These are phyloP conservation scores for Neodidymelliopsis sp. DNA, from an alignment of 2,329 filamentous ascomycete genomes.

Conservation along the genomic window DNA sequence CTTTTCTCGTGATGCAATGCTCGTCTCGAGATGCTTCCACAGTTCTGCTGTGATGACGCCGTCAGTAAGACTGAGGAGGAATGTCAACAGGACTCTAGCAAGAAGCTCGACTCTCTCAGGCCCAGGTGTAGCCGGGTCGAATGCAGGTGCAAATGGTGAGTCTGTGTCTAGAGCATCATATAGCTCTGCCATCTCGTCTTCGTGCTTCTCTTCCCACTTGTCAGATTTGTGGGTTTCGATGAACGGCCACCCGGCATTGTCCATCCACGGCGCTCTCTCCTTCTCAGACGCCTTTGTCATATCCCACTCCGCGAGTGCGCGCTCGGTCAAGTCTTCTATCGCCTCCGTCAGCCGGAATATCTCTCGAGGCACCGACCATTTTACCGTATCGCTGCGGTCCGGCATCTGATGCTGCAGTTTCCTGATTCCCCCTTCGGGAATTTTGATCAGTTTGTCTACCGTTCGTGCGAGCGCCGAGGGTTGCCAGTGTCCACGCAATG, in stretches of 20 bases:
- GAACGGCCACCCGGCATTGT: constrained; percentile 67
- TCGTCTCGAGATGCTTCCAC: constrained; percentile 62
- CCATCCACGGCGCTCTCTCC: constrained; percentile 60
- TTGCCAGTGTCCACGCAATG: constrained; percentile 78
- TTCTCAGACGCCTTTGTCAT: constrained; percentile 58
- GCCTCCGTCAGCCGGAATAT: constrained; percentile 88
- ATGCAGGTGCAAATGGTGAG: constrained; percentile 64
- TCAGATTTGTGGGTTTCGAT: constrained; percentile 43
- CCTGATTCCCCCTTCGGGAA: constrained; percentile 80
- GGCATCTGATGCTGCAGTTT: constrained; percentile 68
- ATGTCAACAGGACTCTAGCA: constrained; percentile 74
- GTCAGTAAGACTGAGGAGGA: constrained; percentile 77
- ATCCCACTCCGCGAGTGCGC: constrained; percentile 67
- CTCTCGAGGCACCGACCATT: constrained; percentile 84
- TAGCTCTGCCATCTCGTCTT: constrained; percentile 54
- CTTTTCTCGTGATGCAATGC: constrained; percentile 48
- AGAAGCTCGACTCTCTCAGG: constrained; percentile 77
- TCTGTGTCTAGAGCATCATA: constrained; percentile 78
- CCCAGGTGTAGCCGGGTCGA: constrained; percentile 66
- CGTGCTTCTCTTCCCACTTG: constrained; percentile 55
- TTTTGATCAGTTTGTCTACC: constrained; percentile 84
- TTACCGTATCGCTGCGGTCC: constrained; percentile 58
- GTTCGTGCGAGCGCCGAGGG: constrained; percentile 84
- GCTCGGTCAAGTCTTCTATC: constrained; percentile 67
- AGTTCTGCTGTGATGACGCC: constrained; percentile 76